phyloP scores from a whole-genome alignment of 768 basidiomycete genomes.

The Rhodotorula kratochvilovae region DNA sequence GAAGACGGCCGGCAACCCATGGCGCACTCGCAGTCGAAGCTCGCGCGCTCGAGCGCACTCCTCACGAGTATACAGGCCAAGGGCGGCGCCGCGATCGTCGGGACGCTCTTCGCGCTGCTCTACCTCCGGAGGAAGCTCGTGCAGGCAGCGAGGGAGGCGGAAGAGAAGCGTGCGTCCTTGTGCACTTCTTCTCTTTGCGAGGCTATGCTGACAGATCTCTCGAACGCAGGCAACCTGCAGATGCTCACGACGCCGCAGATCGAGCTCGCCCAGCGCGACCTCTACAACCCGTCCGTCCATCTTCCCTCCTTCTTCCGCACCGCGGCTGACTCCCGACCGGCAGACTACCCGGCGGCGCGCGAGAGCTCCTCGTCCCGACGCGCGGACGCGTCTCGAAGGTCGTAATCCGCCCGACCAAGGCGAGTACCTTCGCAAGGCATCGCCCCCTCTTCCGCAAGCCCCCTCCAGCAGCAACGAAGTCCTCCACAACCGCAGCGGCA shows the following conservation, averaged over 20 bases:
- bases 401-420: conserved; percentile 39
- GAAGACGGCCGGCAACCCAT: conserved; percentile 1
- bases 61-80: not conserved
- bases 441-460: conserved; percentile 34
- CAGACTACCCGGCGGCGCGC: conserved; percentile 30
- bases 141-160: conserved; percentile 2
- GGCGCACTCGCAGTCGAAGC: conserved; percentile 23
- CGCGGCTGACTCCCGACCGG: not conserved
- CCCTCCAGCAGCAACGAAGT: not conserved
- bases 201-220: too few relatives aligned
- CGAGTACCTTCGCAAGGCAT: conserved; percentile 37
- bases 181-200: not conserved
- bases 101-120: not conserved
- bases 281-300: conserved; percentile 29
- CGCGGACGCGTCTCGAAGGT: conserved; percentile 37
- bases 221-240: conserved; percentile 1
- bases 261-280: conserved; percentile 37
- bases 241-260: conserved; percentile 38
- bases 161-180: conserved; percentile 12
- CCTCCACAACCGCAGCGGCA: not conserved
- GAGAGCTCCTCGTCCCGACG: conserved; percentile 42
- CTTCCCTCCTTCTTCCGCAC: not conserved
- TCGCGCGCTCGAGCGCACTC: not conserved
- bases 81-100: not conserved
- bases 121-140: not conserved